A percentile compares a stretch with the other conserved stretches of the same genome.
phyloP scores from a whole-genome alignment of 1,139 yeast genomes.

The Taphrina sp. region DNA sequence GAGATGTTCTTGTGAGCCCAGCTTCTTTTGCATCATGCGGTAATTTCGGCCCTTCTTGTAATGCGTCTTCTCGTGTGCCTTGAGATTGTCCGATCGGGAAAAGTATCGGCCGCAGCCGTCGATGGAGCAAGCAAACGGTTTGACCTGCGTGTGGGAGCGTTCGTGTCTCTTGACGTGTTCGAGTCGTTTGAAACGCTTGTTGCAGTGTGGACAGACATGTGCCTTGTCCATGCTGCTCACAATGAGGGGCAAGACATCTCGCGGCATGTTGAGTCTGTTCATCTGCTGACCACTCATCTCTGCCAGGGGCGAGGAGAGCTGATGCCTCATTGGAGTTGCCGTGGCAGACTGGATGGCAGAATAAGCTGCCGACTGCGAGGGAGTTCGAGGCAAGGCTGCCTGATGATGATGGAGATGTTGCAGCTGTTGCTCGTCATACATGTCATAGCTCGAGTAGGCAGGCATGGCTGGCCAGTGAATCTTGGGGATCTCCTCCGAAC shows the following conservation, averaged over 20 bases:
- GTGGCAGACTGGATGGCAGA: slow-evolving; percentile 22
- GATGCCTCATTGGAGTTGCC: slow-evolving; percentile 27
- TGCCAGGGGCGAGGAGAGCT: slow-evolving; percentile 26
- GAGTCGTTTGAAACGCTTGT: slow-evolving; percentile 29
- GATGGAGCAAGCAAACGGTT: slow-evolving; percentile 79
- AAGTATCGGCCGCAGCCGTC: slow-evolving; percentile 81
- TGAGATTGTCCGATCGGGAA: slow-evolving; percentile 90
- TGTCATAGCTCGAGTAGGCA: slow-evolving; percentile 10
- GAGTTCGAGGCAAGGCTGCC: slow-evolving; percentile 10
- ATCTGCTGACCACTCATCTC: slow-evolving; percentile 21
- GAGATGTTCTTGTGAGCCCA: slow-evolving; percentile 11
- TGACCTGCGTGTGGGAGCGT: slow-evolving; percentile 86
- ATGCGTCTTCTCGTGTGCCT: slow-evolving; percentile 88
- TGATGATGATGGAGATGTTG: background rate
- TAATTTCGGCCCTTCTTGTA: slow-evolving; percentile 25
- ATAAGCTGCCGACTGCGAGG: slow-evolving; percentile 20
- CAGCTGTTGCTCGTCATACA: background rate
- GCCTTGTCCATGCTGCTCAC: slow-evolving; percentile 31
- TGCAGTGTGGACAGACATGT: slow-evolving; percentile 32
- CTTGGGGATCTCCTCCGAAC: slow-evolving; percentile 5
- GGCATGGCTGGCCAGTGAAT: slow-evolving; percentile 22
- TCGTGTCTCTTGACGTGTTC: slow-evolving; percentile 72
- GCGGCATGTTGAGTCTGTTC: slow-evolving; percentile 13
- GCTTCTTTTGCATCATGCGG: slow-evolving; percentile 22
- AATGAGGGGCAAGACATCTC: slow-evolving; percentile 24